Evolutionary conservation across 352 stramenopile species (phyloP).

Genomic region (Phytopythium ostracodes): DNA sequence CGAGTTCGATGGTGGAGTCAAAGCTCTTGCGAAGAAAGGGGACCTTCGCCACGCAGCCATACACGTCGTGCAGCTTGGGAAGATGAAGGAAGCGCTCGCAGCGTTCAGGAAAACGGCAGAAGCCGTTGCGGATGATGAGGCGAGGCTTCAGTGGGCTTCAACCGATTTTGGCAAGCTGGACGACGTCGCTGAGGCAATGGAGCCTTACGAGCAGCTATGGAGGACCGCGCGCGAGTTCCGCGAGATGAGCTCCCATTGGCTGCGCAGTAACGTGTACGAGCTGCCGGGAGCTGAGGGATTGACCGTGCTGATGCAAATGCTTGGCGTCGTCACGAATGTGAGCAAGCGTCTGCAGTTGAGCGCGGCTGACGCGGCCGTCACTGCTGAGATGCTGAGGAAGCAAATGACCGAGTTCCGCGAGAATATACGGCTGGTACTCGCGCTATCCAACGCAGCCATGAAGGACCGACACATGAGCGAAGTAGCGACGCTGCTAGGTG

Average conservation of each 20-base stretch:
- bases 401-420: slow-evolving; percentile 77
- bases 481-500: slow-evolving; percentile 37
- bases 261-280: slow-evolving; percentile 67
- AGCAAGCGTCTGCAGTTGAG: slow-evolving; percentile 56
- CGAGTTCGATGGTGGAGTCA: slow-evolving; percentile 67
- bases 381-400: slow-evolving; percentile 71
- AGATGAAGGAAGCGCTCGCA: slow-evolving; percentile 63
- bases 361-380: slow-evolving; percentile 52
- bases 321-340: slow-evolving; percentile 38
- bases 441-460: slow-evolving; percentile 64
- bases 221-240: slow-evolving; percentile 66
- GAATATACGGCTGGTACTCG: slow-evolving; percentile 53
- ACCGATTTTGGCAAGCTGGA: slow-evolving; percentile 74
- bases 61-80: slow-evolving; percentile 69
- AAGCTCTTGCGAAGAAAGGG: slow-evolving; percentile 69
- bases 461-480: slow-evolving; percentile 63
- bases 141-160: slow-evolving; percentile 60
- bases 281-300: slow-evolving; percentile 50
- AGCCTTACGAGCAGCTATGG: slow-evolving; percentile 77
- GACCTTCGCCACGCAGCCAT: slow-evolving; percentile 70
- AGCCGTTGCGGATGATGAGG: slow-evolving; percentile 52
- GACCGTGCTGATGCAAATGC: slow-evolving; percentile 51
- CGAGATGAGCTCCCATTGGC: slow-evolving; percentile 59
- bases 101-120: slow-evolving; percentile 57
- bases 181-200: slow-evolving; percentile 68